Evolutionary conservation across 192 early-diverging fungal genomes (phyloP).

Genomic region (Coemansia umbellata): DNA sequence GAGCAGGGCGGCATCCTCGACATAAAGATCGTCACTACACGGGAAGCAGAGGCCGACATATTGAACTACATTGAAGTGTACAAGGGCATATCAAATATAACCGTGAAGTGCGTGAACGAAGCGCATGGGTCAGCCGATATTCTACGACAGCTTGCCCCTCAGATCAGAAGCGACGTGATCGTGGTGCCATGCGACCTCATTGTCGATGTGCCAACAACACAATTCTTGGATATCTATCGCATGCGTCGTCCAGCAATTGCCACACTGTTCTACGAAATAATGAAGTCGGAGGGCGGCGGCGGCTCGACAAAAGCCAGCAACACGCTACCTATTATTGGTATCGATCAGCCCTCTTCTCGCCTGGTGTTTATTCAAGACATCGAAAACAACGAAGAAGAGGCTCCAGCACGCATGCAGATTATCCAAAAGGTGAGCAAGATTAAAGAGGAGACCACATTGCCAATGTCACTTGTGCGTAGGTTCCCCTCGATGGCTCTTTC

Average conservation of each 20-base stretch:
- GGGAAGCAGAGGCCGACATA: slow-evolving; percentile 59
- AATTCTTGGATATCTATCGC: slow-evolving; percentile 82
- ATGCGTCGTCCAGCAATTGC: slow-evolving; percentile 74
- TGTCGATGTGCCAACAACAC: slow-evolving; percentile 77
- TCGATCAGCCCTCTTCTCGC: slow-evolving; percentile 49
- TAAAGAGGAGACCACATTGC: slow-evolving; percentile 29
- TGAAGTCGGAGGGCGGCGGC: slow-evolving; percentile 67
- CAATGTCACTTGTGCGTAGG: slow-evolving; percentile 57
- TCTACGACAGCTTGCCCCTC: slow-evolving; percentile 70
- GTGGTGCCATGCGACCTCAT: slow-evolving; percentile 89
- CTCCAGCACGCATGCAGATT: not conserved
- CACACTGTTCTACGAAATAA: slow-evolving; percentile 77
- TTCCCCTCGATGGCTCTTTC: slow-evolving; percentile 79
- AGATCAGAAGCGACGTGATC: slow-evolving; percentile 89
- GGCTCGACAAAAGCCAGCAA: slow-evolving; percentile 35
- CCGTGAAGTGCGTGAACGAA: slow-evolving; percentile 47
- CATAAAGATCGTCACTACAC: slow-evolving; percentile 75
- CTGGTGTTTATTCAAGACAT: slow-evolving; percentile 39
- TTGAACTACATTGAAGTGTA: slow-evolving; percentile 46
- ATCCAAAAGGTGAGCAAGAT: slow-evolving; percentile 1
- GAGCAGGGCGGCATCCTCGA: slow-evolving; percentile 72
- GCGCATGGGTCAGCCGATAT: slow-evolving; percentile 79
- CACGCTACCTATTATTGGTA: slow-evolving; percentile 29
- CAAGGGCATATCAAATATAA: slow-evolving; percentile 56
- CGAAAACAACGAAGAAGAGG: not conserved